Base-by-base conservation (phyloP, 2,329 filamentous ascomycete genomes). In the Alternaria brassicicola region DNA sequence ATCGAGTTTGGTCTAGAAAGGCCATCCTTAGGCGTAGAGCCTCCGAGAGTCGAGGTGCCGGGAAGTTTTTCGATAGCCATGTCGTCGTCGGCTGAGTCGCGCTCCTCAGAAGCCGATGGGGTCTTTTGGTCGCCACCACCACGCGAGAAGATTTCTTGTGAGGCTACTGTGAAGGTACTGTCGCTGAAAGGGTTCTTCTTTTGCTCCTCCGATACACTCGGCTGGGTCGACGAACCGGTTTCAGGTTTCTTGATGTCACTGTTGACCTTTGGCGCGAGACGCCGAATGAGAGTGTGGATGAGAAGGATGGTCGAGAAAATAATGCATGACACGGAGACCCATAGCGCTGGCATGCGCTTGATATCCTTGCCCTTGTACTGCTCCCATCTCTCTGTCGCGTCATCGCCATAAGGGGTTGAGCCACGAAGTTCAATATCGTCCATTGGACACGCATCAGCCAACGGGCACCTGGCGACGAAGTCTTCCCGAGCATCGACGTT, bases 391-490 rank as follows among this genome's bases (percentile, higher is more conserved):
- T 61, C 31, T 6, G 64, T 71, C 9, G 70, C 63, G 15, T 64
- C 63, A 15, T 65, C 53, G 4, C 52, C 5, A 36, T 68, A 76
- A 4, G 70, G 42, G 4, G 72, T 72, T 13, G 72, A 71, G 15
- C 74, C 74, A 21, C 77, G 74, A 12, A 79, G 65, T 9, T 65
- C 65, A 28, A 65, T 61, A 52, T 79, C 76, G 28, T 73, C 66
- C 63, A 76, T 76, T 2, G 65, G 70, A 56, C 79, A 81, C 12
- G 76, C 75, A 33, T 46, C 46, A 9, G 52, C 41, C 52, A 55
- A 46, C 4, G 56, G 56, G 30, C 56, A 59, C 30, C 46, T 47
- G 7, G 46, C 46, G 28, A 51, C 46, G 19, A 59, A 59, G 35
- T 59, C 52, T 21, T 55, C 45, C 12, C 52, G 56, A 39, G 56